These are phyloP conservation scores for Colletotrichum siamense DNA, from an alignment of 2,329 filamentous ascomycete genomes.

Conservation along the genomic window DNA sequence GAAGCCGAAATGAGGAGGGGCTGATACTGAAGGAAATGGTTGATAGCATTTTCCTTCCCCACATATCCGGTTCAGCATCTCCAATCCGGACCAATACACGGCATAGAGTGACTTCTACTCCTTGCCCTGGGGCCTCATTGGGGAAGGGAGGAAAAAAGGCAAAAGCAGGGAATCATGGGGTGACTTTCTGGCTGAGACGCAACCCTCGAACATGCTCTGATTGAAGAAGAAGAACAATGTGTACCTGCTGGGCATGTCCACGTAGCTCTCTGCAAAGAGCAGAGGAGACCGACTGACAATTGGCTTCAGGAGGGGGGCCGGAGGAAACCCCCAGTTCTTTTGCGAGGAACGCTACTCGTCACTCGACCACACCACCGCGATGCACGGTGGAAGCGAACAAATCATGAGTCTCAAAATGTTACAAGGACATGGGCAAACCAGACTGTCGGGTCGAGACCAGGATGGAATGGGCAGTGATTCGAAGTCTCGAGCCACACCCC, in stretches of 20 bases:
- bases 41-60: background rate
- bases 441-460: background rate
- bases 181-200: constrained; percentile 2
- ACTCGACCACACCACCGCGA: background rate
- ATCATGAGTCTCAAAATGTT: background rate
- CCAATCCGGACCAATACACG: background rate
- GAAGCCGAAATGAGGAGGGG: background rate
- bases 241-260: background rate
- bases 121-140: background rate
- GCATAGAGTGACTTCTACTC: background rate
- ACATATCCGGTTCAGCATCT: background rate
- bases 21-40: constrained; percentile 3
- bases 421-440: constrained; percentile 1
- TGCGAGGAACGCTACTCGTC: background rate
- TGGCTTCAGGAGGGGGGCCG: background rate
- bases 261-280: background rate
- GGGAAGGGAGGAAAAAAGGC: background rate
- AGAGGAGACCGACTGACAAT: background rate
- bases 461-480: background rate
- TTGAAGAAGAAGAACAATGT: background rate
- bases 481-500: background rate
- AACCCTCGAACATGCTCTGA: constrained; percentile 4
- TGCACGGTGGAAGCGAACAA: constrained; percentile 1
- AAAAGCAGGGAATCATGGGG: constrained; percentile 7
- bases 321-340: background rate